phyloP scores from a whole-genome alignment of 176 grass and related monocot genomes.

The Aegilops longissima region DNA sequence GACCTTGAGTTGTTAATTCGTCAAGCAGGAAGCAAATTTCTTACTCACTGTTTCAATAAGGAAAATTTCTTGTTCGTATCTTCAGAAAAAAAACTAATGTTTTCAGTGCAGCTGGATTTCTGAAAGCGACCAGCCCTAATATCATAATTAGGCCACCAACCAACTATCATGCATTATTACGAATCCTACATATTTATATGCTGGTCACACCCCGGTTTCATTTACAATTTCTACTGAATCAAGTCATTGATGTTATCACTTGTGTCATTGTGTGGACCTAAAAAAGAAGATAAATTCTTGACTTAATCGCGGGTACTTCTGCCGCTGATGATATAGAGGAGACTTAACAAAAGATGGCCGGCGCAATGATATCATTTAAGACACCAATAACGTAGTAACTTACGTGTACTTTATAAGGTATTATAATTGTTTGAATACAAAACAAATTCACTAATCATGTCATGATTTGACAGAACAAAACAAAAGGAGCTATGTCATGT shows the following conservation, averaged over 20 bases:
- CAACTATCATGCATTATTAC: conserved; percentile 13
- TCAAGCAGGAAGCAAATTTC: conserved; percentile 16
- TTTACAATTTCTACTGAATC: conserved; percentile 20
- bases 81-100: background rate
- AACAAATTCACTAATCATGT: no score
- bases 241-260: conserved; percentile 30
- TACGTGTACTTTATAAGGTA: background rate
- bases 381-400: conserved; percentile 2
- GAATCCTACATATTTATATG: background rate
- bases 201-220: conserved; percentile 13
- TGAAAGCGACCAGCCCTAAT: conserved; percentile 37
- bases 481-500: background rate
- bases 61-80: background rate
- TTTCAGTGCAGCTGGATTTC: conserved; percentile 42
- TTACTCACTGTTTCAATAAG: background rate
- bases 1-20: conserved; percentile 33
- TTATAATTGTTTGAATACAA: background rate
- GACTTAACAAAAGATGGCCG: conserved; percentile 40
- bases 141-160: conserved; percentile 40
- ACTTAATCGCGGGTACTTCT: conserved; percentile 13
- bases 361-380: conserved; percentile 33
- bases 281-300: background rate
- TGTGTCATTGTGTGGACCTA: conserved; percentile 1
- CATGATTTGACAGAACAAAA: background rate
- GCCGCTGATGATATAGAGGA: background rate